Conservation (phyloP, 768 basidiomycete genomes). For the Lyophyllum decastes region DNA sequence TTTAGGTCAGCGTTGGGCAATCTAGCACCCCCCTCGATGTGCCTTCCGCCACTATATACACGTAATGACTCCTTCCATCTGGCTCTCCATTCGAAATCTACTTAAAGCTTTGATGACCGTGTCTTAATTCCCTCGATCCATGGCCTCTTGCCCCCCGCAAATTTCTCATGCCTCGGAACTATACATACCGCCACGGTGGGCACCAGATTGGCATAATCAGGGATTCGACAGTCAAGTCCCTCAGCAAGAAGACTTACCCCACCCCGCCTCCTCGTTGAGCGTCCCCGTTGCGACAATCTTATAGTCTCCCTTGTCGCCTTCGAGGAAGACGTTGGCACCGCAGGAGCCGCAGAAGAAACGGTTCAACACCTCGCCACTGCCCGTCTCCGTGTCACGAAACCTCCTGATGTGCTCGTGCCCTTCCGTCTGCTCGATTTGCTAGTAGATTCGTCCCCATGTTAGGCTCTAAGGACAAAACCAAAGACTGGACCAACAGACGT, state of each 20-base stretch:
- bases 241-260: conserved; percentile 11
- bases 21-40: too few species aligned
- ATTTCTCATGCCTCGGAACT: conserved; percentile 10
- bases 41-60: not conserved
- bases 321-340: conserved; percentile 36
- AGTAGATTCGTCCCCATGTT: not conserved
- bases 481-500: not conserved
- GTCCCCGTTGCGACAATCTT: conserved; percentile 13
- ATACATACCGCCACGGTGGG: too few species aligned
- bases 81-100: not conserved
- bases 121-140: conserved; percentile 14
- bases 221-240: not conserved
- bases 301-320: conserved; percentile 3
- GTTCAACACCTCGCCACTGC: conserved; percentile 28
- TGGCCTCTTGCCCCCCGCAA: conserved; percentile 7
- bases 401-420: conserved; percentile 28
- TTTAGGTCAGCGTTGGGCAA: too few species aligned
- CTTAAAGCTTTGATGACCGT: conserved; percentile 6
- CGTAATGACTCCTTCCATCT: not conserved
- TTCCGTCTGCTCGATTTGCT: conserved; percentile 28
- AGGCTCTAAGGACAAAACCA: not conserved
- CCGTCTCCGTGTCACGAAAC: conserved; percentile 30
- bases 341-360: conserved; percentile 36
- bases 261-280: conserved; percentile 11
- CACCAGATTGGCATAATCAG: not conserved